Conservation (phyloP, 1,284 basidiomycete species). For the Abortiporus biennis region DNA sequence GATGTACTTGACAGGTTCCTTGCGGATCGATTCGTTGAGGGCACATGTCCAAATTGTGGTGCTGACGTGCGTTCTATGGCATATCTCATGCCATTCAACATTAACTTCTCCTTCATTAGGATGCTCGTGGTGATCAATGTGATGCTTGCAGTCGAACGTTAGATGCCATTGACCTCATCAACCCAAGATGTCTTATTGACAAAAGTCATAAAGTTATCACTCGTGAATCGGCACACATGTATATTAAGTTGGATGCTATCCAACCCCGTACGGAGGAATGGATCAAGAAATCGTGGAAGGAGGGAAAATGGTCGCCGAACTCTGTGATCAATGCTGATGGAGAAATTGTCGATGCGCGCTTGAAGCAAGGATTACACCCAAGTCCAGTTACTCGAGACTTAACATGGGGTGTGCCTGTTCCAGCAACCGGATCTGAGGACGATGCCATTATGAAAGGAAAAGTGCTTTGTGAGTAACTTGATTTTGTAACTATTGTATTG, state of each 20-base stretch:
- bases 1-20: slow-evolving; percentile 67
- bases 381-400: slow-evolving; percentile 94
- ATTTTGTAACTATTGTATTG: slow-evolving; percentile 5
- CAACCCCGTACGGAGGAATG: slow-evolving; percentile 87
- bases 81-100: not conserved
- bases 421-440: slow-evolving; percentile 64
- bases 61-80: slow-evolving; percentile 52
- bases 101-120: slow-evolving; percentile 38
- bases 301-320: slow-evolving; percentile 91
- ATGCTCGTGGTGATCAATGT: slow-evolving; percentile 98
- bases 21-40: slow-evolving; percentile 94
- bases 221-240: slow-evolving; percentile 89
- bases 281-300: slow-evolving; percentile 77
- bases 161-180: slow-evolving; percentile 89
- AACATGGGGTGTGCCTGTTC: slow-evolving; percentile 95
- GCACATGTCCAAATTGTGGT: slow-evolving; percentile 86
- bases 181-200: slow-evolving; percentile 92
- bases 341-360: slow-evolving; percentile 85
- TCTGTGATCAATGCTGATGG: slow-evolving; percentile 85
- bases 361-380: slow-evolving; percentile 84
- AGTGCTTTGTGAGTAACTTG: slow-evolving; percentile 80
- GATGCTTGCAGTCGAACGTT: slow-evolving; percentile 92
- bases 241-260: slow-evolving; percentile 80
- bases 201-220: slow-evolving; percentile 75
- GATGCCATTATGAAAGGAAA: slow-evolving; percentile 87